These are phyloP conservation scores for Ustilago trichophora DNA, from an alignment of 1,284 basidiomycete species.

Conservation along the genomic window DNA sequence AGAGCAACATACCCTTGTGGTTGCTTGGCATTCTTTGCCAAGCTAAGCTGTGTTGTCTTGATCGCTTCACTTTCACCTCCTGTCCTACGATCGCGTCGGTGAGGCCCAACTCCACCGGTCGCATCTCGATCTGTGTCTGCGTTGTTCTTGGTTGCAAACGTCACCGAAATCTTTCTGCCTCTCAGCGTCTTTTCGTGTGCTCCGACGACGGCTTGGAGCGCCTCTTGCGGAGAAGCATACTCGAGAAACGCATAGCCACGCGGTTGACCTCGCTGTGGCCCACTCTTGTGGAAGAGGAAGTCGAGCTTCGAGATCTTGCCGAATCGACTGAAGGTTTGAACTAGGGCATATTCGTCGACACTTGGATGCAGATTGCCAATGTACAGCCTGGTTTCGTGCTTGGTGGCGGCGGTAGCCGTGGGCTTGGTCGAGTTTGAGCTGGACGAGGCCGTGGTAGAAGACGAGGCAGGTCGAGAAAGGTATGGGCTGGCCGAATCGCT, in stretches of 20 bases:
- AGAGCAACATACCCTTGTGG: constrained; percentile 71
- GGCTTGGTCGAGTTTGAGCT: too few species aligned
- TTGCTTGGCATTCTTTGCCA: constrained; percentile 78
- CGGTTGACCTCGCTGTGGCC: constrained; percentile 86
- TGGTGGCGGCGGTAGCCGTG: not conserved
- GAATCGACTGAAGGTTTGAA: constrained; percentile 88
- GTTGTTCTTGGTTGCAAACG: constrained; percentile 81
- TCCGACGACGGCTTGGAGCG: constrained; percentile 78
- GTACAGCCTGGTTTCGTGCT: constrained; percentile 74
- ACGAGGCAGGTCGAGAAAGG: too few species aligned
- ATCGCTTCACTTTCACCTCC: constrained; percentile 69
- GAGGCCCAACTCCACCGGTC: constrained; percentile 27
- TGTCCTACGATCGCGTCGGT: constrained; percentile 24
- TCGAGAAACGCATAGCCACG: constrained; percentile 95
- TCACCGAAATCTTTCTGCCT: constrained; percentile 86
- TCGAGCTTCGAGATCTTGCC: constrained; percentile 92
- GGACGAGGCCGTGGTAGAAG: too few species aligned
- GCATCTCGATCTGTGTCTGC: not conserved
- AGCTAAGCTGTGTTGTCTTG: constrained; percentile 84
- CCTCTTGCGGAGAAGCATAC: constrained; percentile 73
- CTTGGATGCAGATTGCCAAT: constrained; percentile 87
- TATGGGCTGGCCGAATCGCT: too few species aligned
- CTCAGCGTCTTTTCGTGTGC: constrained; percentile 83
- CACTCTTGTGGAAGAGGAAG: constrained; percentile 92
- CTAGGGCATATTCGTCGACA: constrained; percentile 84